Evolutionary conservation across 139 green algal genomes (phyloP), one percentile per base, ranked within the genome.

Genomic region (Diplosphaera chodatii): DNA sequence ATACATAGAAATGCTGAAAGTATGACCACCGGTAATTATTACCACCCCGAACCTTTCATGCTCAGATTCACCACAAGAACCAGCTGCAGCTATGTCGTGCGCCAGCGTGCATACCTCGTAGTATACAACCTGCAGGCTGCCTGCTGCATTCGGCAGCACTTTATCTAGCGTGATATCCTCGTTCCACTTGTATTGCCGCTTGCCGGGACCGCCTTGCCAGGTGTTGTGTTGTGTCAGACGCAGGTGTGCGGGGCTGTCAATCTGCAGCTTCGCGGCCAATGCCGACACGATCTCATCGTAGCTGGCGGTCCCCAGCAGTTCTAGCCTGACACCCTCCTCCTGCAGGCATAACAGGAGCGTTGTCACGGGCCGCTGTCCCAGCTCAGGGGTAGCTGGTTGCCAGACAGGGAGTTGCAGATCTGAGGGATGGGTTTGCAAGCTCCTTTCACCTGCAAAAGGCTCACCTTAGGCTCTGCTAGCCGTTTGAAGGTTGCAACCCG

Each of bases 221-320:
- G 64, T 64, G 83, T 93, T 97, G 77, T 97, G 88, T 31, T 76
- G 69, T 40, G 94, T 96, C 34, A 96, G 77, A 10, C 90, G 86
- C 29, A 92, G 66, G 63, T 85, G 76, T 1, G 67, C 21, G 15
- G 81, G 70, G 55, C 78, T 40, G 25, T 72, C 62, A 62, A 88
- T 27, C n/a, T 69, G 64, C 25, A 96, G 78, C 67, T 80, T 72
- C 31, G 64, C 62, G 8, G 89, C 88, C 32, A 96, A 64, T 65
- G 64, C 76, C 4, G 68, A 74, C 8, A 78, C 78, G 33, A 98
- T 91, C 37, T 93, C 78, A 27, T 95, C 89, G 65, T 98, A 99
- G 22, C 55, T 77, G 32, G 88, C 77, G 37, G 88, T 78, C 34
- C 84, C 87, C 23, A 80, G 76, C 68, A 99, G 80, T 86, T 99